Percentiles rank a stretch among this genome's conserved stretches.
Conservation (phyloP, 202 grass and related monocot species). For the Panicum virgatum region DNA sequence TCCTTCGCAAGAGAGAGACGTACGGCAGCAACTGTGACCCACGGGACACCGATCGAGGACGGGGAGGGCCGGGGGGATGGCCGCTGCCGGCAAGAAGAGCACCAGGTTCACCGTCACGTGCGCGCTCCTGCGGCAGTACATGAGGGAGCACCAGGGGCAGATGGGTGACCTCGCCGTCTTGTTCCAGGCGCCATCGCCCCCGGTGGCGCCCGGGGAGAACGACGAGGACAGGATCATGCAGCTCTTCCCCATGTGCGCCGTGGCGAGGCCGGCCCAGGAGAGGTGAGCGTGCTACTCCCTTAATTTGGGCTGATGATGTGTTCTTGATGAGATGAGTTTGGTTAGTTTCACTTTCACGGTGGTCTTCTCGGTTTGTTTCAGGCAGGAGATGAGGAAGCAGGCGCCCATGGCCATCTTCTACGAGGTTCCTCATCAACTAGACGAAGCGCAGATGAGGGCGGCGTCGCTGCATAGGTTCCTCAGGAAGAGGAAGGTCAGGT, state of each 20-base stretch:
- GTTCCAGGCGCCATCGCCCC: background rate
- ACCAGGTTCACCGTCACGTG: slow-evolving; percentile 38
- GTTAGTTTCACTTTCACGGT: background rate
- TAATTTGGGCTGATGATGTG: background rate
- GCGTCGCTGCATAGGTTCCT: slow-evolving; percentile 64
- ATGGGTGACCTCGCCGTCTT: background rate
- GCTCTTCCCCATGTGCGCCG: slow-evolving; percentile 24
- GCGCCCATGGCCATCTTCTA: slow-evolving; percentile 66
- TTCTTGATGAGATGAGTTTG: background rate
- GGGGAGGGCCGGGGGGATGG: background rate
- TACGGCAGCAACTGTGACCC: background rate
- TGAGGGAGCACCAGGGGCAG: slow-evolving; percentile 18
- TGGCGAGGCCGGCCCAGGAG: background rate
- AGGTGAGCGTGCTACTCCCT: background rate
- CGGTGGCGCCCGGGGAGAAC: background rate
- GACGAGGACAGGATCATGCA: slow-evolving; percentile 12
- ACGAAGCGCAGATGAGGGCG: slow-evolving; percentile 10
- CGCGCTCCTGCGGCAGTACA: slow-evolving; percentile 34
- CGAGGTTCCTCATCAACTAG: background rate
- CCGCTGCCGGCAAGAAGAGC: background rate
- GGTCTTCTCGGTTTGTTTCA: background rate
- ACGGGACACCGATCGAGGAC: background rate
- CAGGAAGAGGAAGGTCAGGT: slow-evolving; percentile 75
- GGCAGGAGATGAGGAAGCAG: background rate
- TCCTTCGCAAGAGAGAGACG: background rate